phyloP scores from a whole-genome alignment of 2,329 filamentous ascomycete genomes.

The Botrytis cinerea region DNA sequence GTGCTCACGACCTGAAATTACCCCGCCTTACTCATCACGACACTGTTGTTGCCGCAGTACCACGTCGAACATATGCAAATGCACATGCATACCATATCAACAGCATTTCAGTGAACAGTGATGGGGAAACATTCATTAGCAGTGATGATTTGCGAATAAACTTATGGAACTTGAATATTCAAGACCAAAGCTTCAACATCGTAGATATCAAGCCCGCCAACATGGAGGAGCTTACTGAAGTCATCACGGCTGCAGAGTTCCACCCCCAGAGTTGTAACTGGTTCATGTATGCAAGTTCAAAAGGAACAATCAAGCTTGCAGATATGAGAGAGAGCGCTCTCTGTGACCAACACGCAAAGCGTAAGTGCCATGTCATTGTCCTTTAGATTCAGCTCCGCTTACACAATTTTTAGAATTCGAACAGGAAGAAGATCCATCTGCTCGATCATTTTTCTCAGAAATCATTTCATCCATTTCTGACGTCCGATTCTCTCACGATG shows the following conservation, averaged over 20 bases:
- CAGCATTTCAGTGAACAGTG: conserved; percentile 99
- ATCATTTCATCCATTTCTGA: conserved; percentile 99
- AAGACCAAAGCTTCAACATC: conserved; percentile 99
- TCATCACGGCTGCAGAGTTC: conserved; percentile 97
- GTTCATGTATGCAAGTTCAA: conserved; percentile 99
- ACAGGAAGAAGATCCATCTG: conserved; percentile 95
- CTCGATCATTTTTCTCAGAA: conserved; percentile 98
- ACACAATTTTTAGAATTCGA: conserved; percentile 73
- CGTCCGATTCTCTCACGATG: conserved; percentile 94
- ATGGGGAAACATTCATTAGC: conserved; percentile 98
- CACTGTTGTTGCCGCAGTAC: conserved; percentile 94
- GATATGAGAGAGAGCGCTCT: conserved; percentile 97
- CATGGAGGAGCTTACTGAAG: conserved; percentile 99
- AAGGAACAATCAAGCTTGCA: conserved; percentile 97
- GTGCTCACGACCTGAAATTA: conserved; percentile 81
- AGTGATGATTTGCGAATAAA: conserved; percentile 98
- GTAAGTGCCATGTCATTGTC: conserved; percentile 50
- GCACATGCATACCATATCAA: conserved; percentile 99
- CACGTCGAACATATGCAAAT: conserved; percentile 94
- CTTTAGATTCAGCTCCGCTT: conserved; percentile 28
- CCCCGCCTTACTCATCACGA: conserved; percentile 97
- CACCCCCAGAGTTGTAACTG: conserved; percentile 97
- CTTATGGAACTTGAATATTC: conserved; percentile 98
- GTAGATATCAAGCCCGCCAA: conserved; percentile 99
- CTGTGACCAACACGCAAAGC: conserved; percentile 92